Percentiles rank a stretch among this genome's conserved stretches.
Evolutionary conservation across 108 stramenopile species (phyloP).

Genomic region (Fragilariopsis cylindrus): DNA sequence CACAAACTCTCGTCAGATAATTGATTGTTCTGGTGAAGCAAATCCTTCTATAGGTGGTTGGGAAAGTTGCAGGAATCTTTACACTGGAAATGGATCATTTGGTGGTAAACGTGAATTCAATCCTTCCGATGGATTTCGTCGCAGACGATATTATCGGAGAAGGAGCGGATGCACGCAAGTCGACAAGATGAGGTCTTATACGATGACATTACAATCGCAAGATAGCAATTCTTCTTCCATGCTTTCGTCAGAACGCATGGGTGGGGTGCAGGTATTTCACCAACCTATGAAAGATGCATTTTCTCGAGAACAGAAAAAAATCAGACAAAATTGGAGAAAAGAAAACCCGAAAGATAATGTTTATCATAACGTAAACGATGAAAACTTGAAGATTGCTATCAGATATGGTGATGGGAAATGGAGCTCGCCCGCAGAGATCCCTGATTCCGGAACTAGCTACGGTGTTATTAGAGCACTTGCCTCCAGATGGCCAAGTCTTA

Average conservation of each 20-base stretch:
- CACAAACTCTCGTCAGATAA: slow-evolving; percentile 25
- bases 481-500: slow-evolving; percentile 63
- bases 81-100: slow-evolving; percentile 43
- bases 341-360: slow-evolving; percentile 6
- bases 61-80: slow-evolving; percentile 60
- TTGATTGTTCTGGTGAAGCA: slow-evolving; percentile 56
- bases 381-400: slow-evolving; percentile 37
- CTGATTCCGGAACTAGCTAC: slow-evolving; percentile 47
- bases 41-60: slow-evolving; percentile 50
- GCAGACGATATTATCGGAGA: slow-evolving; percentile 61
- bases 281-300: slow-evolving; percentile 47
- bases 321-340: slow-evolving; percentile 15
- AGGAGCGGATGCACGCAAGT: slow-evolving; percentile 14
- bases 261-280: slow-evolving; percentile 52
- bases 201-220: slow-evolving; percentile 2
- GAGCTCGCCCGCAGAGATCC: slow-evolving; percentile 49
- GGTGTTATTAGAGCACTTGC: slow-evolving; percentile 53
- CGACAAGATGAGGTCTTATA: background rate
- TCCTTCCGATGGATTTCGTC: slow-evolving; percentile 48
- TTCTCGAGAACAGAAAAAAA: slow-evolving; percentile 32
- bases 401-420: slow-evolving; percentile 56
- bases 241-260: background rate
- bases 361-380: slow-evolving; percentile 4
- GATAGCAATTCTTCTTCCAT: background rate
- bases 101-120: slow-evolving; percentile 47